phyloP scores from a whole-genome alignment of 2,329 filamentous ascomycete species.

The Amauroascus verrucosus region DNA sequence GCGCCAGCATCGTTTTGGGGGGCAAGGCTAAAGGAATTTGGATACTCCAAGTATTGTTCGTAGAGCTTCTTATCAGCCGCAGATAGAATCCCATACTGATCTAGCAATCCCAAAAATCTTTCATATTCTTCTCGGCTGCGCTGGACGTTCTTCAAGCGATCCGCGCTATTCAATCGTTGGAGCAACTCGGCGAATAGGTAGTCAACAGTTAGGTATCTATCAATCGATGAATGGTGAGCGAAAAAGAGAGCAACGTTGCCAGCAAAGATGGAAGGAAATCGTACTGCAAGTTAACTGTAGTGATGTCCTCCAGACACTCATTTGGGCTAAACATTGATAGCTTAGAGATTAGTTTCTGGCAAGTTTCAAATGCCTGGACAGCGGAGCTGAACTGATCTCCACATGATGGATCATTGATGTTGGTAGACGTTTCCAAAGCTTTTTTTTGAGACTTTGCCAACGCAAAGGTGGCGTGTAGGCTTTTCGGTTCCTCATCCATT shows the following conservation, averaged over 20 bases:
- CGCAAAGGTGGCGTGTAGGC: slow-evolving; percentile 45
- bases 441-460: slow-evolving; percentile 47
- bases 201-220: slow-evolving; percentile 63
- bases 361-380: slow-evolving; percentile 62
- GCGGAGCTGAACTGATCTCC: slow-evolving; percentile 56
- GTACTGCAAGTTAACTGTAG: slow-evolving; percentile 72
- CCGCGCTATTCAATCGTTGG: slow-evolving; percentile 52
- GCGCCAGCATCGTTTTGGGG: slow-evolving; percentile 56
- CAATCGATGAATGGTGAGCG: slow-evolving; percentile 18
- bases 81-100: slow-evolving; percentile 65
- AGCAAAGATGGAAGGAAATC: neutral
- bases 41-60: slow-evolving; percentile 61
- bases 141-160: slow-evolving; percentile 54
- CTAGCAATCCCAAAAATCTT: slow-evolving; percentile 62
- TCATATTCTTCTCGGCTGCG: slow-evolving; percentile 63
- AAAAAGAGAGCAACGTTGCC: neutral
- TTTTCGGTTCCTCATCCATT: slow-evolving; percentile 39
- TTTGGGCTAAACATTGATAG: slow-evolving; percentile 83
- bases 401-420: slow-evolving; percentile 56
- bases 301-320: slow-evolving; percentile 75
- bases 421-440: slow-evolving; percentile 49
- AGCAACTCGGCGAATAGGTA: slow-evolving; percentile 71
- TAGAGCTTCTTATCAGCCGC: slow-evolving; percentile 57
- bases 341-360: slow-evolving; percentile 56
- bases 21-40: slow-evolving; percentile 61